Base-by-base conservation (phyloP, 306 rosid genomes). In the Potentilla sterilis region DNA sequence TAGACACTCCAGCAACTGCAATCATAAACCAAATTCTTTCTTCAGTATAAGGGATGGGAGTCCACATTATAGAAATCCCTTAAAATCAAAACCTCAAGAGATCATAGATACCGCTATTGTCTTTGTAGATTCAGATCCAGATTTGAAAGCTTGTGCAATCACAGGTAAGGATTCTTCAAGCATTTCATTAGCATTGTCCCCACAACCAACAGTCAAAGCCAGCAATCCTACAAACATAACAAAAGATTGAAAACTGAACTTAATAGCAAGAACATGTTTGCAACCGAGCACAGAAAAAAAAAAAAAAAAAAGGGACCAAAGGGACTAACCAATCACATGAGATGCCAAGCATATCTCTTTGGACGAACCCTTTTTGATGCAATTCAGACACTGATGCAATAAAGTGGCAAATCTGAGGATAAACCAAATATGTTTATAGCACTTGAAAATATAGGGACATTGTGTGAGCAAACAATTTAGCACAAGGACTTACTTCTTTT, bases 1-100 rank as follows among this genome's bases (percentile, higher is more conserved):
- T 91, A 92, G 88, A 77, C 97, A 90, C 73, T 95, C 97, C 72
- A 95, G 83, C 78, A 92, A 86, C 98, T 95, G 83, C 19, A 79
- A 79, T 81, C 65, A 86, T 24, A 32, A 57, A 78, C 34, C 63
- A 87, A 74, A 54, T 55, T 72, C n/a, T 11, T 13, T 3, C 44
- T 18, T 61, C 34, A 70, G 58, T 59, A 9, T 70, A 75, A 75
- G 14, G 67, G 54, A 81, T 63, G 28, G 28, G 16, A 11, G 44
- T 28, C 49, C 63, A 12, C n/a, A 22, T 9, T 11, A 57, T 22
- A 57, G 42, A 72, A 48, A 73, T 15, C 34, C 64, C 32, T 10
- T 54, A 11, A 69, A 72, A 61, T 46, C 48, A 75, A 61, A n/a
- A 54, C 35, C 48, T 43, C 24, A 66, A 66, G 18, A 54, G 32